Base-by-base conservation (phyloP, 1,284 basidiomycete genomes). In the Heterobasidion occidentale region DNA sequence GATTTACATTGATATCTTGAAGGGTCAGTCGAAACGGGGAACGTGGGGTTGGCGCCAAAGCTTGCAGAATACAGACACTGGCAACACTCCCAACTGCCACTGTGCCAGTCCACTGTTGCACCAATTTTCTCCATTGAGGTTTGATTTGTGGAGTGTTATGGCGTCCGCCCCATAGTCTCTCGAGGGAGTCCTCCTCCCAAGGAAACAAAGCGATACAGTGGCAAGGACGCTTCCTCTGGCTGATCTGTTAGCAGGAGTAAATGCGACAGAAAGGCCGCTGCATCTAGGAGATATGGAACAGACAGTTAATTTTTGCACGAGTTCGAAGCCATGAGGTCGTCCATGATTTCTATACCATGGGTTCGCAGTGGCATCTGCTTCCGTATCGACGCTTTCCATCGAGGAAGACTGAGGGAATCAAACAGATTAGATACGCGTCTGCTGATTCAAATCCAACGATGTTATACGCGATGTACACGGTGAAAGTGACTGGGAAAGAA, bases 151-250 rank as follows among this genome's bases (percentile, higher is more conserved):
- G 65, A 7, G 69, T 64, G 44, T 71, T 61, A 20, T 69, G 60
- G 7, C 61, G 60, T n/a, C 77, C 78, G 19, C 70, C 67, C 79
- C 78, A 84, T 7, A 86, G 68, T 2, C 63, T 68, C 2, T 66
- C 62, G 17, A 79, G 59, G 7, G 83, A 82, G 12, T 72, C 60
- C 12, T 68, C 57, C 15, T 70, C 69, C 82, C 84, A 88, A 7
- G 85, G 85, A 61, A 87, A 88, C 42, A 76, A 69, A 3, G 80
- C 74, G 8, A 80, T 60, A 51, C 66, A 69, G 20, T 27, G 14
- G 17, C 57, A 42, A 42, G 7, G 38, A 42, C 38, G 52, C 38
- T 46, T 36, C 47, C 12, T 3, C 11, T 11, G 38, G 38, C n/a
- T n/a, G n/a, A 42, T 42, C 38, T 42, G 4, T 12, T n/a, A 42